Conservation (phyloP, 495 filamentous ascomycete genomes). For the Diplogelasinospora grovesii region DNA sequence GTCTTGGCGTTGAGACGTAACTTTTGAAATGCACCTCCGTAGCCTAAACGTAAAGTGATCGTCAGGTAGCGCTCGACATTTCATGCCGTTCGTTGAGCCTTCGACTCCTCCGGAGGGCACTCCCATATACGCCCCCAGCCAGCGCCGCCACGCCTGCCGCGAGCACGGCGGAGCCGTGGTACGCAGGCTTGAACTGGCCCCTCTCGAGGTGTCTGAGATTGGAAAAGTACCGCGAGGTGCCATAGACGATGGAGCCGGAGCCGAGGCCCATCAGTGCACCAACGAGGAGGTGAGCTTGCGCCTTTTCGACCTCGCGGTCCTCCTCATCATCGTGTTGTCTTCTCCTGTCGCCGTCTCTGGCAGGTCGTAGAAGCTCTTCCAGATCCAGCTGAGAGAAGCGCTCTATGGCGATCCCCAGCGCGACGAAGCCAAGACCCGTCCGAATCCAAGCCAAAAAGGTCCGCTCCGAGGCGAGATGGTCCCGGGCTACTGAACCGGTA, state of each 20-base stretch:
- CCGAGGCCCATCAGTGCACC: conserved; percentile 7
- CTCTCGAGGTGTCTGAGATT: conserved; percentile 7
- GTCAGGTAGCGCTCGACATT: no score
- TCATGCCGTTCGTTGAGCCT: no score
- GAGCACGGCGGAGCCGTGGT: conserved; percentile 7
- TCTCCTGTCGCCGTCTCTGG: neutral
- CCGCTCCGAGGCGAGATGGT: conserved; percentile 48
- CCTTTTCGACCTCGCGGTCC: conserved; percentile 1
- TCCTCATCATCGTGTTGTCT: no score
- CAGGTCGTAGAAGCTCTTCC: neutral
- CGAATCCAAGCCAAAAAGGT: conserved; percentile 51
- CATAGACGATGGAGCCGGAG: conserved; percentile 8
- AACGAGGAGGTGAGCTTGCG: conserved; percentile 5
- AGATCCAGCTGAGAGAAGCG: conserved; percentile 10
- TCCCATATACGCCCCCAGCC: conserved; percentile 8
- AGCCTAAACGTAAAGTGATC: no score
- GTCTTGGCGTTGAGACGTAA: no score
- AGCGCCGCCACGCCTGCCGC: conserved; percentile 6
- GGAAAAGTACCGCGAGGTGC: conserved; percentile 7
- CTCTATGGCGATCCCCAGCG: conserved; percentile 37
- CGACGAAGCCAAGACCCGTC: conserved; percentile 48
- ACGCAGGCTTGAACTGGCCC: conserved; percentile 7
- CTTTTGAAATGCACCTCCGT: no score
- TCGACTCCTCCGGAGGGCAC: no score
- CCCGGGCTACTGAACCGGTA: conserved; percentile 29